These are phyloP conservation scores for Theileria annulata DNA, from an alignment of 169 alveolate genomes.

Conservation along the genomic window DNA sequence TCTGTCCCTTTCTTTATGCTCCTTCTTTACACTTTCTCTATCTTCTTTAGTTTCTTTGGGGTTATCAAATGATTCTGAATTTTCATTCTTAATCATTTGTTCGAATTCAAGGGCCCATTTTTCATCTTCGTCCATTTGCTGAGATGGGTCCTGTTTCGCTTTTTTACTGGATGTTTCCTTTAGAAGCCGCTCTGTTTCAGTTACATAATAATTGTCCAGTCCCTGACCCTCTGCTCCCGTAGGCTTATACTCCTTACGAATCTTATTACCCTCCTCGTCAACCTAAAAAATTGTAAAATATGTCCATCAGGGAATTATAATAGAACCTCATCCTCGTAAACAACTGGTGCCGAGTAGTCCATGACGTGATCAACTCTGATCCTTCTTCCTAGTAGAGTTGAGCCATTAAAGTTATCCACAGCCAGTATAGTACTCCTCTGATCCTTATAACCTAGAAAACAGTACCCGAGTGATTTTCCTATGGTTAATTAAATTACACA, in stretches of 20 bases:
- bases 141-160: conserved; percentile 13
- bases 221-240: conserved; percentile 87
- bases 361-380: conserved; percentile 94
- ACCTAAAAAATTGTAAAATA: not conserved
- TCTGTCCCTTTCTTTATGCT: not conserved
- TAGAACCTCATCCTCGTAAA: conserved; percentile 46
- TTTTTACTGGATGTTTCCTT: conserved; percentile 41
- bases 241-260: conserved; percentile 74
- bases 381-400: conserved; percentile 84
- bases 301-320: not conserved
- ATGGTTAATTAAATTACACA: not conserved
- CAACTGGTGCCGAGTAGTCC: conserved; percentile 84
- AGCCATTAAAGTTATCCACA: conserved; percentile 97
- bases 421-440: conserved; percentile 97
- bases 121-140: conserved; percentile 74
- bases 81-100: conserved; percentile 46
- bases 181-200: conserved; percentile 70
- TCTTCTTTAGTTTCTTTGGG: not conserved
- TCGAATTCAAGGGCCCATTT: conserved; percentile 79
- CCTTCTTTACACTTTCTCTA: conserved; percentile 12
- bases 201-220: conserved; percentile 75
- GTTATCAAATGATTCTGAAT: not conserved
- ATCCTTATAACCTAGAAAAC: conserved; percentile 96
- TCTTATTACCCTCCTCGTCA: conserved; percentile 66
- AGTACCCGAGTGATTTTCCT: conserved; percentile 91